Percentiles rank a stretch among this genome's conserved stretches.
Evolutionary conservation across 768 basidiomycete species (phyloP).

Genomic region (Naematelia encephala): DNA sequence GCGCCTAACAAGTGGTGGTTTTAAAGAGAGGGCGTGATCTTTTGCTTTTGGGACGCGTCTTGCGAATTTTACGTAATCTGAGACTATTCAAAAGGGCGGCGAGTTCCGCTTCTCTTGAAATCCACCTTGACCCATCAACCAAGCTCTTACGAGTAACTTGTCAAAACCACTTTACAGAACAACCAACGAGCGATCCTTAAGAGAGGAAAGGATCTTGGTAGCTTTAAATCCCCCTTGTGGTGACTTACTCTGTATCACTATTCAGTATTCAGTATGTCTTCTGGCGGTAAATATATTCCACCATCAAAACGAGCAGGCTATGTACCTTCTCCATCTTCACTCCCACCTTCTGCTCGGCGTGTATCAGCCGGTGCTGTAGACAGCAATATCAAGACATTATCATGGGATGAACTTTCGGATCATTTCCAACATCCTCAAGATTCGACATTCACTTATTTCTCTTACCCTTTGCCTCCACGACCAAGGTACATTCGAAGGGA

Average conservation of each 20-base stretch:
- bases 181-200: no score
- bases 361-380: not conserved
- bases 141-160: no score
- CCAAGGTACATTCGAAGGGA: not conserved
- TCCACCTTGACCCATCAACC: no score
- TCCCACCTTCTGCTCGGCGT: slow-evolving; percentile 5
- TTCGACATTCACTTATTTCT: slow-evolving; percentile 25
- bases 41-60: not conserved
- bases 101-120: not conserved
- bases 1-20: not conserved
- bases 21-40: not conserved
- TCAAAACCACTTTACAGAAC: no score
- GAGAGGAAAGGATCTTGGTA: no score
- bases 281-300: slow-evolving; percentile 20
- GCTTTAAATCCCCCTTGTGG: no score
- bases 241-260: no score
- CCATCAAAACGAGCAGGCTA: slow-evolving; percentile 22
- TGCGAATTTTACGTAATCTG: not conserved
- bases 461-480: not conserved
- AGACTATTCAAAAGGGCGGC: not conserved
- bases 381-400: not conserved
- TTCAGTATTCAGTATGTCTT: no score
- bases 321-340: slow-evolving; percentile 3
- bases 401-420: not conserved
- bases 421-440: slow-evolving; percentile 27